These are phyloP conservation scores for Phoma sp. DNA, from an alignment of 2,329 filamentous ascomycete genomes.

Conservation along the genomic window DNA sequence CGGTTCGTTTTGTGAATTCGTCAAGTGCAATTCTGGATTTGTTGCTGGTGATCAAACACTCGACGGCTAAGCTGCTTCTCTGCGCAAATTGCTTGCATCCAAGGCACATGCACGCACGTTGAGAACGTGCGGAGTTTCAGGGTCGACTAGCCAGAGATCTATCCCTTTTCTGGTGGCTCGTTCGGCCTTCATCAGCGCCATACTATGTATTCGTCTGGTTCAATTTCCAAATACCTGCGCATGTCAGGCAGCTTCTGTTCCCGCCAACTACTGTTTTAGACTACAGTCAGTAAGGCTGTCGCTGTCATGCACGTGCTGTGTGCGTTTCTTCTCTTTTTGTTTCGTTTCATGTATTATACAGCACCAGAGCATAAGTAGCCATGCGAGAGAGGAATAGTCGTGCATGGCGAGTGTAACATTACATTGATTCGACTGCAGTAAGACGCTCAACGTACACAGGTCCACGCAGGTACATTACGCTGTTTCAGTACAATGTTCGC, in stretches of 20 bases:
- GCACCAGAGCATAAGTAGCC: slow-evolving; percentile 3
- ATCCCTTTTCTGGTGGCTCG: slow-evolving; percentile 5
- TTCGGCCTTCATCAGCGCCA: not conserved
- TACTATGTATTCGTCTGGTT: not conserved
- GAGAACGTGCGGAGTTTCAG: slow-evolving; percentile 13
- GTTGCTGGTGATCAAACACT: not conserved
- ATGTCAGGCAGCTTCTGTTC: not conserved
- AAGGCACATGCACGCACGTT: slow-evolving; percentile 1
- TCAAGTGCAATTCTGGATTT: not conserved
- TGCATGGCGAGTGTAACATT: slow-evolving; percentile 2
- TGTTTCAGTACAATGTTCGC: slow-evolving; percentile 33
- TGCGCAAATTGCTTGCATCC: not conserved
- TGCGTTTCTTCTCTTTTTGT: not conserved
- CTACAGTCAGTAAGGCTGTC: not conserved
- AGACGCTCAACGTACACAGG: not conserved
- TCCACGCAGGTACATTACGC: slow-evolving; percentile 35
- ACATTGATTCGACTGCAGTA: not conserved
- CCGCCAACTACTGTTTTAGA: not conserved
- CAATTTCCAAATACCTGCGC: not conserved
- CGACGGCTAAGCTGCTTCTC: not conserved
- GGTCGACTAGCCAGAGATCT: slow-evolving; percentile 2
- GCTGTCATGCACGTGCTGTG: slow-evolving; percentile 1
- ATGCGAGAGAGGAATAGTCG: slow-evolving; percentile 15
- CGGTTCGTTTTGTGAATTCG: slow-evolving; percentile 5
- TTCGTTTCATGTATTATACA: not conserved